These are phyloP conservation scores for Phtheirospermum japonicum DNA, from an alignment of 257 asterid species.

Conservation along the genomic window DNA sequence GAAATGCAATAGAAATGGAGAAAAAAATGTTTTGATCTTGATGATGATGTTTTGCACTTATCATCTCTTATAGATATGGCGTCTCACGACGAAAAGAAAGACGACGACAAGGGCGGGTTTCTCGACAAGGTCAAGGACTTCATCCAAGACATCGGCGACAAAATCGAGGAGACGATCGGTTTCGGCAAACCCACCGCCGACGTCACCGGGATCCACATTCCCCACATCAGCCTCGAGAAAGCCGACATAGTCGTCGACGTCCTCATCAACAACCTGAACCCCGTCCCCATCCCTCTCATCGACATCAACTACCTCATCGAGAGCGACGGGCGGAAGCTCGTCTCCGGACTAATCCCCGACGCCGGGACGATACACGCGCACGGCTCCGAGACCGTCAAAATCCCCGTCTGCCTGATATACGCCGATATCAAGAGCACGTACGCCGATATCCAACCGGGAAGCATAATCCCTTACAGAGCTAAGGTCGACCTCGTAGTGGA, in stretches of 20 bases:
- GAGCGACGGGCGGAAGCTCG: conserved; percentile 4
- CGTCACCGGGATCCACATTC: conserved; percentile 69
- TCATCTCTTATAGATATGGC: conserved; percentile 39
- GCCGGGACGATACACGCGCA: conserved; percentile 16
- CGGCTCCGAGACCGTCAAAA: conserved; percentile 10
- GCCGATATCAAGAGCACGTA: conserved; percentile 10
- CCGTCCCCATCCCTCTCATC: conserved; percentile 27
- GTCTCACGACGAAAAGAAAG: conserved; percentile 53
- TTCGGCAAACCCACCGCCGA: conserved; percentile 95
- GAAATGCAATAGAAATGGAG: neutral
- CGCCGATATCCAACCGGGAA: conserved; percentile 2
- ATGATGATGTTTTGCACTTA: neutral
- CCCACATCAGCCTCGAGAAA: conserved; percentile 70
- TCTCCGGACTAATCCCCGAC: conserved; percentile 11
- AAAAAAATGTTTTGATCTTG: conserved; percentile 1
- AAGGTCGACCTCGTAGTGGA: conserved; percentile 15
- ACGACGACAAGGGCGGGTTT: conserved; percentile 75
- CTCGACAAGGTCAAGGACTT: conserved; percentile 76
- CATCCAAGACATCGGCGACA: conserved; percentile 86
- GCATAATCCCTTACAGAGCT: conserved; percentile 6
- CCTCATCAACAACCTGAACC: conserved; percentile 78
- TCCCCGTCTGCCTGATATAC: neutral
- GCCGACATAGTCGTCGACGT: conserved; percentile 77
- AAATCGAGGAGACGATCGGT: conserved; percentile 87
- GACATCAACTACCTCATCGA: conserved; percentile 14